A percentile compares a stretch with the other conserved stretches of the same genome.
Conservation (phyloP, 805 yeast genomes). For the Teunomyces cretensis region DNA sequence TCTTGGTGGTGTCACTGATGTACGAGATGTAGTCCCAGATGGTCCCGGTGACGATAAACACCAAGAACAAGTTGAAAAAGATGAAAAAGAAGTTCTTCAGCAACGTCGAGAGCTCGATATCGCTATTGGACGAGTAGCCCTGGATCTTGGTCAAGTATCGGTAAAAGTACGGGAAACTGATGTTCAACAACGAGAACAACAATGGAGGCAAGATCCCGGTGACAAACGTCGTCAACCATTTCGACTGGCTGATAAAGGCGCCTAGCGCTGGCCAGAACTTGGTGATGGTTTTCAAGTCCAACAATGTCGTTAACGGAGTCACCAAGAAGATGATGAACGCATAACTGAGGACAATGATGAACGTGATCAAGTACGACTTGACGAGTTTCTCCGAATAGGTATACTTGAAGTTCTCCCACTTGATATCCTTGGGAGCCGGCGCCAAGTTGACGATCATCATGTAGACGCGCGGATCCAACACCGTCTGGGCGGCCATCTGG, state of each 20-base stretch:
- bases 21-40: conserved; percentile 59
- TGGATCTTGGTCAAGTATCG: conserved; percentile 49
- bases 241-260: conserved; percentile 48
- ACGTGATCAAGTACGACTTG: conserved; percentile 41
- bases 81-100: conserved; percentile 60
- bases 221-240: conserved; percentile 53
- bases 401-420: conserved; percentile 46
- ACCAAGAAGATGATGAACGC: conserved; percentile 55
- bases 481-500: conserved; percentile 49
- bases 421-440: conserved; percentile 48
- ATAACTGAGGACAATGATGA: conserved; percentile 48
- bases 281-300: conserved; percentile 54
- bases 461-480: conserved; percentile 45
- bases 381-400: conserved; percentile 37
- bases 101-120: conserved; percentile 55
- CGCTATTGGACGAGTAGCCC: conserved; percentile 57
- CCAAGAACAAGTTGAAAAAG: conserved; percentile 60
- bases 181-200: conserved; percentile 54
- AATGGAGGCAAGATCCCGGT: conserved; percentile 65
- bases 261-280: conserved; percentile 63
- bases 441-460: conserved; percentile 43
- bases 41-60: conserved; percentile 62
- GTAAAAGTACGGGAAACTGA: conserved; percentile 55
- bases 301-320: conserved; percentile 54
- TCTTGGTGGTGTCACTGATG: conserved; percentile 57